phyloP scores from a whole-genome alignment of 139 green algal species.

The Picochlorum sp. region DNA sequence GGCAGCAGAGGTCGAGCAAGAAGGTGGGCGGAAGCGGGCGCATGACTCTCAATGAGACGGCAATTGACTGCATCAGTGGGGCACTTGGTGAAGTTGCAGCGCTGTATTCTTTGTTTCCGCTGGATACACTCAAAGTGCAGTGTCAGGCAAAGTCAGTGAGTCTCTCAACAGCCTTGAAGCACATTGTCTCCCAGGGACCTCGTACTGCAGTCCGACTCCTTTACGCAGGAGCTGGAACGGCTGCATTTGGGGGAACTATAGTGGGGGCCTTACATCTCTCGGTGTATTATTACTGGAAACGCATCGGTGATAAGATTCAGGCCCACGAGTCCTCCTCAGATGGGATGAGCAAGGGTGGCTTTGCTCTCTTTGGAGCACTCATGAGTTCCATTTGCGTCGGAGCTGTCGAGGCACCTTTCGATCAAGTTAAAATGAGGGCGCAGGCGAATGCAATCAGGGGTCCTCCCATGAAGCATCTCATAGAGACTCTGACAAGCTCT shows the following conservation, averaged over 20 bases:
- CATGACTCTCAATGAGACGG: conserved; percentile 1
- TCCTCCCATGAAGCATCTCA: conserved; percentile 33
- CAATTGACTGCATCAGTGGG: conserved; percentile 45
- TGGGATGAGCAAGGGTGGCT: too few species aligned
- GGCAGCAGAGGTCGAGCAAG: too few species aligned
- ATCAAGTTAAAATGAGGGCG: conserved; percentile 50
- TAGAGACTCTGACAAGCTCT: conserved; percentile 31
- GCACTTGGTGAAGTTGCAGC: conserved; percentile 50
- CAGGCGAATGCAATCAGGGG: conserved; percentile 35
- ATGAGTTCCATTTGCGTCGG: conserved; percentile 10
- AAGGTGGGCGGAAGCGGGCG: background rate
- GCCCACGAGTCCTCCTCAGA: background rate
- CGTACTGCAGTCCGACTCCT: conserved; percentile 16
- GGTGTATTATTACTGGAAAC: conserved; percentile 29
- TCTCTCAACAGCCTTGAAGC: conserved; percentile 22
- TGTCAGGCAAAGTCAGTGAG: conserved; percentile 42
- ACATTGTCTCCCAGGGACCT: conserved; percentile 15
- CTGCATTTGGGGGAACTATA: conserved; percentile 36
- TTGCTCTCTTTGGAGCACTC: conserved; percentile 9
- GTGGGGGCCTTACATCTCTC: conserved; percentile 52
- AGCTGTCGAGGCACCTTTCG: conserved; percentile 44
- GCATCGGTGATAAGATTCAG: conserved; percentile 6
- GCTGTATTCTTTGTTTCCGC: conserved; percentile 48
- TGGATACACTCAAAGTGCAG: conserved; percentile 63
- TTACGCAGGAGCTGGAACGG: conserved; percentile 38